These are phyloP conservation scores for Thermoascus crustaceus DNA, from an alignment of 2,329 filamentous ascomycete genomes.

Conservation along the genomic window DNA sequence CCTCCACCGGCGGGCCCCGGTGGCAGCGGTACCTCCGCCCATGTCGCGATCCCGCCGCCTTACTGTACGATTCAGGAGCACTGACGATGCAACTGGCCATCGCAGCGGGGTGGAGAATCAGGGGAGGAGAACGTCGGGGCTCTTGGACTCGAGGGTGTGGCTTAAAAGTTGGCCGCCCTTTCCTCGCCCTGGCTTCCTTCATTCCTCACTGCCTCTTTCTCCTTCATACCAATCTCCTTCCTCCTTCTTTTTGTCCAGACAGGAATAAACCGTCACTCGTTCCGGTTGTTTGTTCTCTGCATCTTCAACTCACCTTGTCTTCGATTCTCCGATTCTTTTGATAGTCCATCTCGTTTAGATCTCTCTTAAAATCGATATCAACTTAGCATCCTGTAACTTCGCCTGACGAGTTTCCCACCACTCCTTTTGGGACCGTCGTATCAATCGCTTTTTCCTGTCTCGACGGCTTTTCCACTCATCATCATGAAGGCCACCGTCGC, in stretches of 20 bases:
- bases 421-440: background rate
- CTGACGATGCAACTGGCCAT: background rate
- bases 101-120: background rate
- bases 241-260: background rate
- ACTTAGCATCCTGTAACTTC: background rate
- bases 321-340: background rate
- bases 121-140: background rate
- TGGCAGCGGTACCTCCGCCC: conserved; percentile 1
- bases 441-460: background rate
- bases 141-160: background rate
- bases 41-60: background rate
- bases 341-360: conserved; percentile 3
- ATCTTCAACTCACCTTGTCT: conserved; percentile 1
- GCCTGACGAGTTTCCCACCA: background rate
- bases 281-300: conserved; percentile 6
- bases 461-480: conserved; percentile 6
- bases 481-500: conserved; percentile 48
- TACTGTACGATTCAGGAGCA: background rate
- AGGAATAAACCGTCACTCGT: conserved; percentile 7
- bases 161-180: conserved; percentile 1
- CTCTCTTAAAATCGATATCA: background rate
- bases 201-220: conserved; percentile 3
- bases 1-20: background rate
- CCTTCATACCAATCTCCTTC: conserved; percentile 1
- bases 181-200: conserved; percentile 3